phyloP scores from a whole-genome alignment of 2,329 filamentous ascomycete species.

The Trichoderma atroviride region DNA sequence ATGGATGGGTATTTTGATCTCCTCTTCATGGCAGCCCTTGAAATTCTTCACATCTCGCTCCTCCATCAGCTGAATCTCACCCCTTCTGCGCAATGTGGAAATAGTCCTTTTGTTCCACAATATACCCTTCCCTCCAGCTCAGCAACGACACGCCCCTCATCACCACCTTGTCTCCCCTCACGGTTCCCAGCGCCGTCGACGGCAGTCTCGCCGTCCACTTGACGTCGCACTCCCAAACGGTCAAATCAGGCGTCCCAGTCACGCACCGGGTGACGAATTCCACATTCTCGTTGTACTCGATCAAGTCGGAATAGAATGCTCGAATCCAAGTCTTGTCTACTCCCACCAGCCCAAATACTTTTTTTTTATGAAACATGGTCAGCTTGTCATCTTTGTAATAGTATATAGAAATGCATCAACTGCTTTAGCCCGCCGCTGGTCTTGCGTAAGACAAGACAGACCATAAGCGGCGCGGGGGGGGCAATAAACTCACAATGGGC shows the following conservation, averaged over 20 bases:
- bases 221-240: slow-evolving; percentile 20
- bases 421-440: background rate
- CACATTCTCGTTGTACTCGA: slow-evolving; percentile 1
- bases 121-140: slow-evolving; percentile 13
- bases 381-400: background rate
- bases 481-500: slow-evolving; percentile 11
- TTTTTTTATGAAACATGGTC: background rate
- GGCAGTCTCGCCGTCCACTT: background rate
- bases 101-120: slow-evolving; percentile 25
- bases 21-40: background rate
- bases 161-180: slow-evolving; percentile 9
- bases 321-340: slow-evolving; percentile 4
- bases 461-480: background rate
- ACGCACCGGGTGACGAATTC: slow-evolving; percentile 11
- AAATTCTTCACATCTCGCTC: background rate
- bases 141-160: slow-evolving; percentile 20
- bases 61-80: background rate
- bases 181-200: background rate
- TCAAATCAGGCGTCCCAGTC: slow-evolving; percentile 3
- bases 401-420: background rate
- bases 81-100: slow-evolving; percentile 5
- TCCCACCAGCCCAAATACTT: slow-evolving; percentile 8
- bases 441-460: background rate
- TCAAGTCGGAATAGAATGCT: slow-evolving; percentile 17
- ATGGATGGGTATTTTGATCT: background rate